phyloP scores from a whole-genome alignment of 306 rosid genomes.

The Hippophae tibetana region DNA sequence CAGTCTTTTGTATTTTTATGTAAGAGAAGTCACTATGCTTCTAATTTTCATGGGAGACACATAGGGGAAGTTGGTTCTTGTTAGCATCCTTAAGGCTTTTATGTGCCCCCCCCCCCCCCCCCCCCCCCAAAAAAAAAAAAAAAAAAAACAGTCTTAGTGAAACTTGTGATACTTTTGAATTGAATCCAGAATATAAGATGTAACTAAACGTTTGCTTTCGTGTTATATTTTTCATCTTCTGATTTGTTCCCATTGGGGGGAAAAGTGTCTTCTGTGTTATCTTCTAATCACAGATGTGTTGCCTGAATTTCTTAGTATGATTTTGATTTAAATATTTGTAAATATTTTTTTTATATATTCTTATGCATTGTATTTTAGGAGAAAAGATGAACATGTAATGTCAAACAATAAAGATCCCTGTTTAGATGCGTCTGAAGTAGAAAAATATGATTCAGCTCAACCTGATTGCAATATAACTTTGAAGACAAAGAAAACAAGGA shows the following conservation, averaged over 20 bases:
- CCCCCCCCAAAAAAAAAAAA: too few relatives aligned
- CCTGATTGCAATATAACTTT: background rate
- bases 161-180: too few relatives aligned
- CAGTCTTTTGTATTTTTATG: too few relatives aligned
- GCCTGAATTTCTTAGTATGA: background rate
- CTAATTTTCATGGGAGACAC: too few relatives aligned
- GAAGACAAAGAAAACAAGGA: background rate
- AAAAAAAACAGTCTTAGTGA: too few relatives aligned
- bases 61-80: too few relatives aligned
- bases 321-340: background rate
- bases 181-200: too few relatives aligned
- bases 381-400: background rate
- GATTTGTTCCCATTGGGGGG: background rate
- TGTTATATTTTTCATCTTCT: background rate
- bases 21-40: too few relatives aligned
- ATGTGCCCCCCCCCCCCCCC: too few relatives aligned
- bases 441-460: background rate
- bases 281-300: background rate
- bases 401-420: background rate
- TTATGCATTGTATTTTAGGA: constrained; percentile 5
- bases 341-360: background rate
- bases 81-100: too few relatives aligned
- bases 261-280: too few relatives aligned
- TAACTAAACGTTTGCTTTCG: too few relatives aligned
- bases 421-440: background rate